A percentile compares a stretch with the other conserved stretches of the same genome.
Conservation (phyloP, 139 green algal genomes). For the Desmodesmus armatus region DNA sequence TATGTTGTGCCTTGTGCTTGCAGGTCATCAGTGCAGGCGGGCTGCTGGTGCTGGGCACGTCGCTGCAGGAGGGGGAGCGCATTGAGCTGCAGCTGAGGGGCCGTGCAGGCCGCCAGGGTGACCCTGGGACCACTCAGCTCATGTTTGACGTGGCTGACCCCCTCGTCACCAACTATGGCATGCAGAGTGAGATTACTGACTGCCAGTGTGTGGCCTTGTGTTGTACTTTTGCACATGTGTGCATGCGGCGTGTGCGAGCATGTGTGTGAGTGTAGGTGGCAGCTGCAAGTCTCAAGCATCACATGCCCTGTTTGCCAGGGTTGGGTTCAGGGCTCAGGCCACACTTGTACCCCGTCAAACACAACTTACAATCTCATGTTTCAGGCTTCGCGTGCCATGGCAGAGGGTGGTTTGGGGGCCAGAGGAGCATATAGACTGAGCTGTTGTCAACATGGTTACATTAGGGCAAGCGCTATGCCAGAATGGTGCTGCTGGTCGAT, state of each 20-base stretch:
- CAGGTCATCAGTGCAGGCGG: conserved; percentile 71
- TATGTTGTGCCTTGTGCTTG: neutral
- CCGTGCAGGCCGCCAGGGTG: conserved; percentile 76
- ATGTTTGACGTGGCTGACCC: conserved; percentile 68
- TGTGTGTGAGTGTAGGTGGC: too few relatives aligned
- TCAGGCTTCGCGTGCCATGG: too few relatives aligned
- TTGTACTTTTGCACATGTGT: neutral
- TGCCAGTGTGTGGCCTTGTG: neutral
- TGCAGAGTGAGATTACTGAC: conserved; percentile 27
- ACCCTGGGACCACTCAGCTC: conserved; percentile 75
- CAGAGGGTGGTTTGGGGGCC: too few relatives aligned
- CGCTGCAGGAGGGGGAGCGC: conserved; percentile 60
- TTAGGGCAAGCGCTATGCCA: too few relatives aligned
- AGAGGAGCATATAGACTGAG: too few relatives aligned
- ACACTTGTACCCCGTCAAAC: too few relatives aligned
- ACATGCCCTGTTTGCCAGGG: too few relatives aligned
- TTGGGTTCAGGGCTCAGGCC: too few relatives aligned
- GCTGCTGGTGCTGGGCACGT: conserved; percentile 78
- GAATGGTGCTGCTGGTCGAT: too few relatives aligned
- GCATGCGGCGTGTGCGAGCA: neutral
- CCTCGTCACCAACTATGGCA: conserved; percentile 42
- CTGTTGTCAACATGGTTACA: too few relatives aligned
- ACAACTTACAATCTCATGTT: too few relatives aligned
- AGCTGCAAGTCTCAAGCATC: neutral
- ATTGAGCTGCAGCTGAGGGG: conserved; percentile 82